Evolutionary conservation across 2,329 filamentous ascomycete species (phyloP), one percentile per base, ranked within the genome.

Genomic region (Chalaropsis thielavioides): DNA sequence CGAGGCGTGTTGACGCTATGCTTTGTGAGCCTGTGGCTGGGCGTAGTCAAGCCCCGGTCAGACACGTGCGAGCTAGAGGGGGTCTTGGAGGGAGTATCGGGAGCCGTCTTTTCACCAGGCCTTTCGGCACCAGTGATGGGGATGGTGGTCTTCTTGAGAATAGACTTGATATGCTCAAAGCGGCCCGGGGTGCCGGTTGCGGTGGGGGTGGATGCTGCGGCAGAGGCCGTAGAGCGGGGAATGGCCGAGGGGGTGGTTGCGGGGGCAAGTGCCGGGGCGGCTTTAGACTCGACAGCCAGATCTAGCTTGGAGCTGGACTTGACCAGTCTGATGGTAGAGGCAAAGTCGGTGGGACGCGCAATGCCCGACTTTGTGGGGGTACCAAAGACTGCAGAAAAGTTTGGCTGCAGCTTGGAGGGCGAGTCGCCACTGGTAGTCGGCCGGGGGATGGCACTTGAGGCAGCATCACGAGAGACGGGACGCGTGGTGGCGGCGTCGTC

Each of bases 1-100:
- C 84, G 85, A 0, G 86, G 86, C 0, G 88, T 90, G 71, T 95
- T 96, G 62, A 88, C 85, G 43, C 95, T 89, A 65, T 83, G 86
- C 76, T 95, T 95, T 19, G 76, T 73, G 44, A 78, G 72, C 73
- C 85, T 88, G 27, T 85, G 81, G 40, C 85, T 85, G 7, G 87
- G 88, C 0, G 87, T 90, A 4, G 83, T 85, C 64, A 83, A 75
- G 5, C 81, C 79, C 13, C 43, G 54, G n/a, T 63, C 66, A 13
- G 63, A 41, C 19, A 54, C 46, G 19, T 46, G 46, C 1, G 77
- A 75, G 8, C 72, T 75, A 1, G 81, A 78, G 0, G 79, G 79
- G 8, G 66, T 43, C 4, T 40, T 22, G n/a, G 64, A 31, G 4
- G 82, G 80, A 24, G 83, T 77, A 22, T 78, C 75, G 68, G 79